A percentile compares a stretch with the other conserved stretches of the same genome.
Evolutionary conservation across 2,329 filamentous ascomycete species (phyloP).

Genomic region (Paecilomyces sp.): DNA sequence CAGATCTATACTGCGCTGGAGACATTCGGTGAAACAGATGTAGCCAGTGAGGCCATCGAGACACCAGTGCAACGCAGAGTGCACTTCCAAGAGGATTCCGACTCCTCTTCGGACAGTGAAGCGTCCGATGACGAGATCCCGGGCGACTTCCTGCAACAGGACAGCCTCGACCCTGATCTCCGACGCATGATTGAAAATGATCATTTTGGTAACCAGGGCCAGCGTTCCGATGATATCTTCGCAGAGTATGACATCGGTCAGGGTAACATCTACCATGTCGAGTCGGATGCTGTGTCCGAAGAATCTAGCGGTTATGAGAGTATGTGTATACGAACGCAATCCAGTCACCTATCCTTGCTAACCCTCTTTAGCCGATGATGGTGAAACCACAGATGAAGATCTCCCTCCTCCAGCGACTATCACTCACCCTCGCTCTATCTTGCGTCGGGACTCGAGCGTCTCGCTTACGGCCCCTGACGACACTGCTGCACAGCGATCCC

Average conservation of each 20-base stretch:
- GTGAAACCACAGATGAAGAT: conserved; percentile 56
- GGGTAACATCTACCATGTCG: conserved; percentile 37
- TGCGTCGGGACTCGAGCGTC: conserved; percentile 42
- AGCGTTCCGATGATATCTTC: conserved; percentile 31
- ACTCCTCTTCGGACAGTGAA: conserved; percentile 55
- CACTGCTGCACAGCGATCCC: conserved; percentile 20
- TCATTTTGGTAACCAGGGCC: conserved; percentile 23
- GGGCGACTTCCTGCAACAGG: conserved; percentile 71
- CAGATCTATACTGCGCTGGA: conserved; percentile 34
- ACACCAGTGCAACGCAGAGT: conserved; percentile 55
- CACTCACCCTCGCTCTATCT: conserved; percentile 41
- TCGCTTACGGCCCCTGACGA: conserved; percentile 38
- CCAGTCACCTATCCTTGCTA: conserved; percentile 32
- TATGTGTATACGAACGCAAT: conserved; percentile 38
- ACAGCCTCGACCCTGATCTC: conserved; percentile 63
- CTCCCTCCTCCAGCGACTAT: conserved; percentile 42
- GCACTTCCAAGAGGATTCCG: conserved; percentile 59
- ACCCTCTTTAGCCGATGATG: conserved; percentile 48
- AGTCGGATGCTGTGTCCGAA: conserved; percentile 36
- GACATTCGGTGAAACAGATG: conserved; percentile 28
- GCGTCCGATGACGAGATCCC: conserved; percentile 58
- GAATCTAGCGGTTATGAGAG: conserved; percentile 52
- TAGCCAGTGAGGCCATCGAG: conserved; percentile 31
- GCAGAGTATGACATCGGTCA: conserved; percentile 32
- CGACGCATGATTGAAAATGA: conserved; percentile 68